A percentile compares a stretch with the other conserved stretches of the same genome.
phyloP scores from a whole-genome alignment of 2,329 filamentous ascomycete genomes.

The Diaporthe sp. region DNA sequence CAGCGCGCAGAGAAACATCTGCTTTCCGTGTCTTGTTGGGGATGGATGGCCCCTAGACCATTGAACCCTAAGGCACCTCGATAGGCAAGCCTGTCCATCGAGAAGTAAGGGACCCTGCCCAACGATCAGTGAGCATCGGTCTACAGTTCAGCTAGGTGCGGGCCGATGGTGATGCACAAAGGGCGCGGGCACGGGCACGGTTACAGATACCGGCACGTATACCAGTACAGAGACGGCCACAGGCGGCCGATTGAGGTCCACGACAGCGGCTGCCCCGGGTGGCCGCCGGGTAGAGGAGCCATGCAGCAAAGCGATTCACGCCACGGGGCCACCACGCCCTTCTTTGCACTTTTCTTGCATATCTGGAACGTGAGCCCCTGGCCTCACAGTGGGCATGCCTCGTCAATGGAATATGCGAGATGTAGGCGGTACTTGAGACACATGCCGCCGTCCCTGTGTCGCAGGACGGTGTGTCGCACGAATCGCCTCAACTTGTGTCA shows the following conservation, averaged over 20 bases:
- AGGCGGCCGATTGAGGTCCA: neutral
- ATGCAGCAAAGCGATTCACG: neutral
- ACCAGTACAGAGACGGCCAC: neutral
- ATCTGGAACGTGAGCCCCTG: neutral
- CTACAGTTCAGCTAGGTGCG: neutral
- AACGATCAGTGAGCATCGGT: too few species aligned
- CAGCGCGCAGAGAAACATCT: neutral
- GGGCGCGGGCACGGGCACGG: neutral
- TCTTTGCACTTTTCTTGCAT: neutral
- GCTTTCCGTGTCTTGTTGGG: conserved; percentile 3
- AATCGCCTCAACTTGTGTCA: neutral
- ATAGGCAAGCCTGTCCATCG: neutral
- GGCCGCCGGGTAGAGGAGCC: neutral
- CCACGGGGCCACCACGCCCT: neutral
- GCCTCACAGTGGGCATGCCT: neutral
- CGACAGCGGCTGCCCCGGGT: conserved; percentile 2
- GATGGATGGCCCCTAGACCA: neutral
- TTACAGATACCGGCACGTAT: neutral
- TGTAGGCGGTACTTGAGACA: neutral
- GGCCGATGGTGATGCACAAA: neutral
- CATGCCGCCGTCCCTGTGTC: neutral
- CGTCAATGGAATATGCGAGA: neutral
- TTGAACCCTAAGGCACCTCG: too few species aligned
- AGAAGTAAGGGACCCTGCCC: too few species aligned
- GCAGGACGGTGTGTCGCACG: neutral